Percentiles rank a stretch among this genome's conserved stretches.
Conservation (phyloP, 306 rosid genomes). For the Vicia sativa region DNA sequence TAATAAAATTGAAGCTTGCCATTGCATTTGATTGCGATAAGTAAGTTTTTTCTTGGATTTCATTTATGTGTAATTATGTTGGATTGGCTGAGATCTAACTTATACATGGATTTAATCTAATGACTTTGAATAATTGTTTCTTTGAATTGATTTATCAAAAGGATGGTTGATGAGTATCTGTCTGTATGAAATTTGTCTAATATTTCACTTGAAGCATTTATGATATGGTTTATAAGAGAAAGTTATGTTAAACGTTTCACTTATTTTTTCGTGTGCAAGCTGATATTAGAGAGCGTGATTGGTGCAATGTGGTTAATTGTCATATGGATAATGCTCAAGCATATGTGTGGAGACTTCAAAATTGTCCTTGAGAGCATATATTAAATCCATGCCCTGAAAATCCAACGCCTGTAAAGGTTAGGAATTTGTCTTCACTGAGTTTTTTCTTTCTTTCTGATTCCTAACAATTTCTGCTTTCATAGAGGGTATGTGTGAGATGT, state of each 20-base stretch:
- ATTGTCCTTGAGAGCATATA: slow-evolving; percentile 92
- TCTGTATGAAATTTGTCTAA: not conserved
- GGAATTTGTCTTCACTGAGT: slow-evolving; percentile 36
- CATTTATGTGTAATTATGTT: slow-evolving; percentile 21
- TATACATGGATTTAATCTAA: slow-evolving; percentile 23
- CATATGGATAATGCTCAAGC: slow-evolving; percentile 90
- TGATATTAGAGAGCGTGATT: slow-evolving; percentile 98
- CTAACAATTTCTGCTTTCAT: slow-evolving; percentile 7
- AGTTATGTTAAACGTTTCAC: slow-evolving; percentile 16
- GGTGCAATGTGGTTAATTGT: slow-evolving; percentile 99
- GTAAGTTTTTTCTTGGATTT: slow-evolving; percentile 49
- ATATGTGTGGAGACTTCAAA: slow-evolving; percentile 96
- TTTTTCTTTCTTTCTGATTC: slow-evolving; percentile 35
- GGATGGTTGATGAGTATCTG: slow-evolving; percentile 1
- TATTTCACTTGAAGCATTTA: slow-evolving; percentile 15
- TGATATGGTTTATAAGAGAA: slow-evolving; percentile 2
- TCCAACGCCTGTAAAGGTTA: slow-evolving; percentile 85
- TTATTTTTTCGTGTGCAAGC: slow-evolving; percentile 51
- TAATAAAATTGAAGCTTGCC: slow-evolving; percentile 92
- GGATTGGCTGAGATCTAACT: slow-evolving; percentile 3
- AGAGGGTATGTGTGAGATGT: slow-evolving; percentile 19
- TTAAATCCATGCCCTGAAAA: slow-evolving; percentile 79
- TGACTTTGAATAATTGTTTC: slow-evolving; percentile 8
- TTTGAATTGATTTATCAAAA: slow-evolving; percentile 15
- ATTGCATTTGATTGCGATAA: slow-evolving; percentile 88